Evolutionary conservation across 83 land plant genomes (phyloP).

Genomic region (Picea mariana): DNA sequence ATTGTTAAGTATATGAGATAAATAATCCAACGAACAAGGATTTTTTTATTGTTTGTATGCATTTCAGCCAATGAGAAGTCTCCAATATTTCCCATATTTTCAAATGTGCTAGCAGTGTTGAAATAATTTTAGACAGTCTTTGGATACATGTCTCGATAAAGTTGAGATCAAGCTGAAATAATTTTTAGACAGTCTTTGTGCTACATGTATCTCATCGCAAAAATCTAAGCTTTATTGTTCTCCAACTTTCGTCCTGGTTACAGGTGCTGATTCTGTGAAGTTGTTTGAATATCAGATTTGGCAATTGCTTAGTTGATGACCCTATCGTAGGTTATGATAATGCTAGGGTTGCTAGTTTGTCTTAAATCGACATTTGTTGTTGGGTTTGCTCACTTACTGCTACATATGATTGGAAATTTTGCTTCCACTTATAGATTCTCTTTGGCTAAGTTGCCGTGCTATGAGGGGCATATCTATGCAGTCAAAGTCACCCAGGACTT

Average conservation of each 20-base stretch:
- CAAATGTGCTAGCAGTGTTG: neutral
- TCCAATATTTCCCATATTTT: neutral
- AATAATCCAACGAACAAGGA: too few species aligned
- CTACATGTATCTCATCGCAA: neutral
- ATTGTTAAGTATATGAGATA: too few species aligned
- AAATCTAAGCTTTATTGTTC: neutral
- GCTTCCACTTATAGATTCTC: too few species aligned
- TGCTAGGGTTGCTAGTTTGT: neutral
- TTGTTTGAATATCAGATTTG: neutral
- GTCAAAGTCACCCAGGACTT: too few species aligned
- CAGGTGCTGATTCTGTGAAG: neutral
- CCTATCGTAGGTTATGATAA: neutral
- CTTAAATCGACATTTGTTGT: neutral
- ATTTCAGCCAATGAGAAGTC: too few species aligned
- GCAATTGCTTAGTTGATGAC: neutral
- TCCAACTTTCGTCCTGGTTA: neutral
- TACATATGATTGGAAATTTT: constrained; percentile 1
- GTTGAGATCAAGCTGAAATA: too few species aligned
- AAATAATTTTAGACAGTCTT: too few species aligned
- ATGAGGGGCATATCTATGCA: too few species aligned
- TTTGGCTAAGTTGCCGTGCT: too few species aligned
- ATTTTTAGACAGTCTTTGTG: too few species aligned
- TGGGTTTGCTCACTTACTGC: neutral
- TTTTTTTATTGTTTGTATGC: too few species aligned
- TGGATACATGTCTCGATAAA: too few species aligned